Conservation (phyloP, 805 yeast genomes). For the Teunomyces cretensis region DNA sequence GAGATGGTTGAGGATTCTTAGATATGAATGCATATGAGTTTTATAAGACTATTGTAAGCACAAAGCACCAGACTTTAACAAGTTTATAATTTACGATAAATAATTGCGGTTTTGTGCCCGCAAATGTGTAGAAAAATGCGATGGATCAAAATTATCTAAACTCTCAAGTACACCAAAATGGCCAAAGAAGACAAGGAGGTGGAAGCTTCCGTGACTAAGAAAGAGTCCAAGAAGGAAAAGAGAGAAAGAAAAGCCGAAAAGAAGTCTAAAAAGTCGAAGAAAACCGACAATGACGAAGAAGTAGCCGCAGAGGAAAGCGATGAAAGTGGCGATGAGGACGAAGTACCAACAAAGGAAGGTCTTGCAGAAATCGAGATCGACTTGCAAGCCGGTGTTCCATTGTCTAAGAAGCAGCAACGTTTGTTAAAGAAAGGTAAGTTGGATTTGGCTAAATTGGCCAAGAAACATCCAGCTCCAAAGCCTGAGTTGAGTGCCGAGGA, state of each 20-base stretch:
- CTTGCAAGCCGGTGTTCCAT: constrained; percentile 68
- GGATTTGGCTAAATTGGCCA: constrained; percentile 54
- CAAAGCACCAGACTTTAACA: too few relatives aligned
- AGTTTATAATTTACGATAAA: too few relatives aligned
- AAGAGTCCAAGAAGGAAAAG: constrained; percentile 20
- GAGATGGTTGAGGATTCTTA: constrained; percentile 36
- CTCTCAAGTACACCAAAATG: not conserved
- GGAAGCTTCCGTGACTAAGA: constrained; percentile 3
- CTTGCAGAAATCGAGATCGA: constrained; percentile 68
- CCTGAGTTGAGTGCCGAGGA: constrained; percentile 35
- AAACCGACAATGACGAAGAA: constrained; percentile 9
- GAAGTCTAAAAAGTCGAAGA: constrained; percentile 28
- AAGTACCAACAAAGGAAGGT: constrained; percentile 47
- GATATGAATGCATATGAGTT: constrained; percentile 1
- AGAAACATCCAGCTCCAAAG: constrained; percentile 37
- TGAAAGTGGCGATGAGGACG: constrained; percentile 10
- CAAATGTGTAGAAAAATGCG: constrained; percentile 3
- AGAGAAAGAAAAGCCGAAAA: constrained; percentile 26
- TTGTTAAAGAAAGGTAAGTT: constrained; percentile 71
- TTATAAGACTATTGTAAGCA: not conserved
- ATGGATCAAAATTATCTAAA: constrained; percentile 1
- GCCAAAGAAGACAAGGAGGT: constrained; percentile 1
- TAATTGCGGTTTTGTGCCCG: not conserved
- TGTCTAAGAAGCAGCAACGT: constrained; percentile 82
- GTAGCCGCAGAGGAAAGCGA: constrained; percentile 10